Base-by-base conservation (phyloP, 306 rosid genomes). In the Potentilla sterilis region DNA sequence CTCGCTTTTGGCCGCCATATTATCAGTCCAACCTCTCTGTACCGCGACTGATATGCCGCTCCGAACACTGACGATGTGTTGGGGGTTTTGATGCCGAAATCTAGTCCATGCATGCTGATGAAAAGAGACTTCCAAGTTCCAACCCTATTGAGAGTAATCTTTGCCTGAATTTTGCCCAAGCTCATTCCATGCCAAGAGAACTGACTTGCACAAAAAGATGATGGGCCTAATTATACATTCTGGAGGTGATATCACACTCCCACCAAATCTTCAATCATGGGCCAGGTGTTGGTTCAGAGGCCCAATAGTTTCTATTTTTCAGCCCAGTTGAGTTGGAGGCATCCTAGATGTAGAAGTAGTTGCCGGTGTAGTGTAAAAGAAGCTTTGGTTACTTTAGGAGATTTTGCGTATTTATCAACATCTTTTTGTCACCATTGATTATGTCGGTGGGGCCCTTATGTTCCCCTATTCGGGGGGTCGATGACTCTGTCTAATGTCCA, bases 401-500 rank as follows among this genome's bases (percentile, higher is more conserved):
- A 74, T 46, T 67, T 58, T 28, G 21, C 42, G 8, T 64, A 67
- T 67, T 59, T 37, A 46, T n/a, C 22, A 18, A 19, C 77, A 42
- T 64, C 62, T 14, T 65, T 46, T 62, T 70, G 71, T 74, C 64
- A 61, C 80, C 59, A 6, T 70, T 70, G 48, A 57, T 46, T 28
- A 15, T 68, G 46, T 65, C 46, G 2, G 9, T 55, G 81, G 87
- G 85, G 19, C 78, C 81, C 28, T 58, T 67, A 3, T 75, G 87
- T 78, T 65, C 51, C 78, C 85, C 40, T 8, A 5, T 77, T 34
- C 21, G 77, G 74, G 74, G 77, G 52, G 48, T 69, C 42, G 58
- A 42, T n/a, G 34, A 15, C 37, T 63, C 10, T 44, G 64, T 63
- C 59, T 79, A 48, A 38, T 75, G 51, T 75, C 59, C 46, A 13